These are phyloP conservation scores for Mychonastes homosphaera DNA, from an alignment of 139 green algal species.

Conservation along the genomic window DNA sequence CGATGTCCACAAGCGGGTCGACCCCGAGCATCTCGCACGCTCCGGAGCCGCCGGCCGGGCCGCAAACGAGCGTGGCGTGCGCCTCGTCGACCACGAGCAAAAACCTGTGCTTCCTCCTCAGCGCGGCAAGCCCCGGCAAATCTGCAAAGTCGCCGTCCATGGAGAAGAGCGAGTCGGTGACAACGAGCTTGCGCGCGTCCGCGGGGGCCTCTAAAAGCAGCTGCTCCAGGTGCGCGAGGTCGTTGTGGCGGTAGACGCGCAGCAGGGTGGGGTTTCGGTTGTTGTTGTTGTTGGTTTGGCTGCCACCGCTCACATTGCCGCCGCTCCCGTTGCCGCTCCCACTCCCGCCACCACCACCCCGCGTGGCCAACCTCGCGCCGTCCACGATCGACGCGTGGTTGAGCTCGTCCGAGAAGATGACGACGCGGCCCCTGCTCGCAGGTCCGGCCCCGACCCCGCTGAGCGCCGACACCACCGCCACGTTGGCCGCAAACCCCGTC, in stretches of 20 bases:
- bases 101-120: conserved; percentile 66
- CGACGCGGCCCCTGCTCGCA: conserved; percentile 13
- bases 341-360: neutral
- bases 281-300: no score
- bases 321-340: neutral
- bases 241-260: conserved; percentile 80
- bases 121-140: conserved; percentile 47
- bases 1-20: conserved; percentile 44
- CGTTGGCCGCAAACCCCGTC: conserved; percentile 81
- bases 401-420: conserved; percentile 81
- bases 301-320: neutral
- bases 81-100: conserved; percentile 87
- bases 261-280: conserved; percentile 24
- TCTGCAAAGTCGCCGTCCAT: conserved; percentile 94
- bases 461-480: conserved; percentile 56
- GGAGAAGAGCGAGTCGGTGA: conserved; percentile 86
- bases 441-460: neutral
- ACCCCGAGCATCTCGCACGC: conserved; percentile 34
- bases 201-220: conserved; percentile 31
- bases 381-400: conserved; percentile 98
- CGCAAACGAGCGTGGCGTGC: conserved; percentile 86
- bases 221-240: conserved; percentile 72
- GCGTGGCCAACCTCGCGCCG: conserved; percentile 52
- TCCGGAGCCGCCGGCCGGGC: conserved; percentile 59
- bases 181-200: conserved; percentile 46